Percentiles rank a stretch among this genome's conserved stretches.
Evolutionary conservation across 805 yeast species (phyloP).

Genomic region (Priceomyces carsonii): DNA sequence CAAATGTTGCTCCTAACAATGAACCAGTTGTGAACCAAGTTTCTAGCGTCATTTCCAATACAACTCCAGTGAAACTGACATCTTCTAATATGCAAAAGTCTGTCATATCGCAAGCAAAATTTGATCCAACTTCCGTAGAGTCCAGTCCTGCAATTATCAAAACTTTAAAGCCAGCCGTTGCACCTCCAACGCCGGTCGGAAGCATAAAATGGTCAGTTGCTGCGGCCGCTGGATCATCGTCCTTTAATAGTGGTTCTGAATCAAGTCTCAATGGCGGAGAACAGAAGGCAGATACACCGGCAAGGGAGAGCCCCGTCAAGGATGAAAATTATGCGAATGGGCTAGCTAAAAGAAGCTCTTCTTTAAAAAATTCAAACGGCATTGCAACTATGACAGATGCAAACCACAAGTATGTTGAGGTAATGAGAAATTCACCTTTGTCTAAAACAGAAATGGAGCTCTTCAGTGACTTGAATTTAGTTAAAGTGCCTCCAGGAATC

Average conservation of each 20-base stretch:
- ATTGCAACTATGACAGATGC: conserved; percentile 1
- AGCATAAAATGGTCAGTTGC: conserved; percentile 59
- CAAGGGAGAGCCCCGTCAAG: neutral
- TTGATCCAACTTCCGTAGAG: conserved; percentile 22
- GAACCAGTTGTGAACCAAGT: neutral
- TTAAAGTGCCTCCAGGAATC: conserved; percentile 42
- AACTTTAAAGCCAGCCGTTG: conserved; percentile 54
- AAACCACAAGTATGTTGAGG: conserved; percentile 19
- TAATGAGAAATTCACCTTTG: conserved; percentile 30
- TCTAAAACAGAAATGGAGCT: conserved; percentile 31
- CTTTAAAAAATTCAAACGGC: neutral
- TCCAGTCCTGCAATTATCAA: conserved; percentile 42
- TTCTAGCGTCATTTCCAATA: neutral
- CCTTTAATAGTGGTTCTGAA: conserved; percentile 4
- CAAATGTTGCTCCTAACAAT: neutral
- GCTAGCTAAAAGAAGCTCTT: neutral
- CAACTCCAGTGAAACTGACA: conserved; percentile 1
- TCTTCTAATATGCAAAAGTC: conserved; percentile 3
- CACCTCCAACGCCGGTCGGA: conserved; percentile 54
- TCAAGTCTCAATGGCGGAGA: conserved; percentile 1
- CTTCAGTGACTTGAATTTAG: conserved; percentile 35
- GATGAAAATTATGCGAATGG: conserved; percentile 1
- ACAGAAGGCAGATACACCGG: neutral
- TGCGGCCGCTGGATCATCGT: conserved; percentile 30
- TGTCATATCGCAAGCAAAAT: neutral